A percentile compares a stretch with the other conserved stretches of the same genome.
phyloP scores from a whole-genome alignment of 345 rosid species.

The Salix udensis region DNA sequence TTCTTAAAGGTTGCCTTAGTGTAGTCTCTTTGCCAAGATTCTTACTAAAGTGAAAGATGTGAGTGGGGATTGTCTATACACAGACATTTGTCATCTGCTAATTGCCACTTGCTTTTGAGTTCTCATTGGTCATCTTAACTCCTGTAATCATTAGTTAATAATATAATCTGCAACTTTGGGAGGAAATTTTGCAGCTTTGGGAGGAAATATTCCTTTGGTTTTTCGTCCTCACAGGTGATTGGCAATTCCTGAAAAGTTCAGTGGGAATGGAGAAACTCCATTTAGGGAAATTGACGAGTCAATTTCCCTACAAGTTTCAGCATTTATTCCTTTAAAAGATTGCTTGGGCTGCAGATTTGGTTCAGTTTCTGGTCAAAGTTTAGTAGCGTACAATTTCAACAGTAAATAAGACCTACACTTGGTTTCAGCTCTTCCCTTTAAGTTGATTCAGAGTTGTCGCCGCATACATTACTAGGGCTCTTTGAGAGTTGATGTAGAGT shows the following conservation, averaged over 20 bases:
- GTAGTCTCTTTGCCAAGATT: constrained; percentile 16
- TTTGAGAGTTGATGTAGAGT: neutral
- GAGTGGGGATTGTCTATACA: neutral
- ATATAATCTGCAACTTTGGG: neutral
- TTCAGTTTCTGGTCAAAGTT: neutral
- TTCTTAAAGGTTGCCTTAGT: constrained; percentile 17
- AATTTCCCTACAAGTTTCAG: neutral
- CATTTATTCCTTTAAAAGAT: neutral
- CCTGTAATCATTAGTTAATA: neutral
- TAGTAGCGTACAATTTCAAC: neutral
- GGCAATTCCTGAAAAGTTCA: neutral
- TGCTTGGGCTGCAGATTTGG: neutral
- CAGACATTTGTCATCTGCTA: neutral
- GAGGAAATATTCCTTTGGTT: neutral
- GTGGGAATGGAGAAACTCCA: neutral
- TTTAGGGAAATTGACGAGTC: constrained; percentile 1
- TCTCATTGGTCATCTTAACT: neutral
- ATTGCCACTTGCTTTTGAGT: neutral
- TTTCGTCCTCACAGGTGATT: neutral
- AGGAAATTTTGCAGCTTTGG: neutral
- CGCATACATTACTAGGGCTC: neutral
- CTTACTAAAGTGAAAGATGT: constrained; percentile 10
- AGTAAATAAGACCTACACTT: neutral
- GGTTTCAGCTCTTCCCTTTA: neutral
- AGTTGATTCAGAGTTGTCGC: neutral